Conservation (phyloP, 768 basidiomycete genomes). For the Favolaschia claudopus region DNA sequence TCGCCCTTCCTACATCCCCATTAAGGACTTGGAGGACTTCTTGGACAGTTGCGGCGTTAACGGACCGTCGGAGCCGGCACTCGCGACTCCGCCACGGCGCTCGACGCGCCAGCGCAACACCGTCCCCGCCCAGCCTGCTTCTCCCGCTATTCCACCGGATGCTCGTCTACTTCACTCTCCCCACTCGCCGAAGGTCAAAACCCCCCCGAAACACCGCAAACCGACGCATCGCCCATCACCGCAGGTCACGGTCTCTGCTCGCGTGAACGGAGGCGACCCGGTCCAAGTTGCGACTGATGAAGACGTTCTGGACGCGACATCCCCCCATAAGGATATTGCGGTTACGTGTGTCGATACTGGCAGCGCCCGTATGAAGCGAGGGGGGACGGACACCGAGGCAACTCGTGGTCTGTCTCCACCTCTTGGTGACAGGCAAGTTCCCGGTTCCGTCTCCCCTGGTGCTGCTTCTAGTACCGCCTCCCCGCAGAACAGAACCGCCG, state of each 20-base stretch:
- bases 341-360: neutral
- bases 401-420: slow-evolving; percentile 1
- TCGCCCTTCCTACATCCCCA: too few species aligned
- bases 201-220: neutral
- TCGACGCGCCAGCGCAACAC: too few species aligned
- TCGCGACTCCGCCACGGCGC: too few species aligned
- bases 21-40: too few species aligned
- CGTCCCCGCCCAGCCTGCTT: too few species aligned
- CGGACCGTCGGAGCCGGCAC: too few species aligned
- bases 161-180: too few species aligned
- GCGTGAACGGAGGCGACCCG: neutral
- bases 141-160: too few species aligned
- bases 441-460: neutral
- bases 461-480: neutral
- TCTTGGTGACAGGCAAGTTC: neutral
- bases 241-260: neutral
- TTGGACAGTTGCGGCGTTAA: too few species aligned
- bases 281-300: neutral
- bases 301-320: too few species aligned
- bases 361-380: neutral
- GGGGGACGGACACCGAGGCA: neutral
- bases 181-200: too few species aligned
- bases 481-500: neutral
- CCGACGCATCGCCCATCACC: neutral
- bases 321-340: neutral